Base-by-base conservation (phyloP, 495 filamentous ascomycete species). In the Penicillium maclennaniae region DNA sequence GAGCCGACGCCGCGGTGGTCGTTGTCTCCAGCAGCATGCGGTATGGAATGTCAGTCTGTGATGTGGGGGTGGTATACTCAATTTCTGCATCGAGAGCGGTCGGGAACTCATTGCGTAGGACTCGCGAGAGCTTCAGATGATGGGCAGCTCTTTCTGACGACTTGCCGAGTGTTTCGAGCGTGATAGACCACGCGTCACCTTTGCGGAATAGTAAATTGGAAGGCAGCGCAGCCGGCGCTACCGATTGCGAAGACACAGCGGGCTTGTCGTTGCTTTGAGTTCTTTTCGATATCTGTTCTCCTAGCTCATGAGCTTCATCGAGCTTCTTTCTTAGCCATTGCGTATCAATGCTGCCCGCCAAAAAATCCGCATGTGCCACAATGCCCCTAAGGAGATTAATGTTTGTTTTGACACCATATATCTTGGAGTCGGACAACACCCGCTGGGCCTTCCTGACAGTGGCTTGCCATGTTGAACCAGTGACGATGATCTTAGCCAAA, bases 401-500 rank as follows among this genome's bases (percentile, higher is more conserved):
- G 51, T 82, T 84, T 0, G 82, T 84, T 43, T 76, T 80, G 14
- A 86, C 70, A 1, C 83, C 83, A 10, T 60, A 61, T 14, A 85
- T 71, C 19, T 58, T 60, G 2, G 78, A 78, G 51, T 86, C 83
- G 9, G 72, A 68, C 3, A 86, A 62, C 7, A 79, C 79, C 25
- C 82, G 67, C 34, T 70, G 72, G 4, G 79, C 78, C 58, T 82
- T 84, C 6, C 60, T 46, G 4, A 84, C 70, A 1, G 69, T 68
- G 28, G 73, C 75, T 17, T 76, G 60, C 78, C 80, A 84, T 10
- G 51, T 71, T 7, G 69, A 65, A 16, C 72, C 80, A 6, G 80
- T 82, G 45, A 86, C 69, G 41, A 86, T 81, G n/a, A 85, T 67
- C 54, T 86, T 86, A 10, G 81, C 82, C 0, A 86, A 56, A 0